Conservation (phyloP, 2,329 filamentous ascomycete genomes). For the Sporothrix dimorphospora region DNA sequence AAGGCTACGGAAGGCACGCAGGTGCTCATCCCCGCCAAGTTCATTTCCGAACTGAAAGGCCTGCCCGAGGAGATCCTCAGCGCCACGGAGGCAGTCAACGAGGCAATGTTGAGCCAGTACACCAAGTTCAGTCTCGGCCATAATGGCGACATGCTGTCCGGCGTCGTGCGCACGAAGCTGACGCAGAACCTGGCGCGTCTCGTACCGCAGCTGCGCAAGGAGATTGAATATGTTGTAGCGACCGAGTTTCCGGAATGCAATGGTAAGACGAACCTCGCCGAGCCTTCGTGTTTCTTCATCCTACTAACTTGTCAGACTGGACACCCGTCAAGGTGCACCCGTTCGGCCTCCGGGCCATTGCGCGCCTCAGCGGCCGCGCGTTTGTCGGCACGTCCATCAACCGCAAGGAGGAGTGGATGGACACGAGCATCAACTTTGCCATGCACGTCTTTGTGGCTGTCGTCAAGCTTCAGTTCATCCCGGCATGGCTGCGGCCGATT, state of each 20-base stretch:
- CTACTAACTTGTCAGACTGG: constrained; percentile 50
- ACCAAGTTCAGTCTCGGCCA: constrained; percentile 54
- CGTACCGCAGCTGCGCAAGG: constrained; percentile 50
- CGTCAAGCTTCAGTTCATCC: constrained; percentile 56
- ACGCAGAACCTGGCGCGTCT: constrained; percentile 53
- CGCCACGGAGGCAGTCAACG: constrained; percentile 52
- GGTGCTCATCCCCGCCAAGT: constrained; percentile 50
- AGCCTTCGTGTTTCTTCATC: neutral
- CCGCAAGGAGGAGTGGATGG: constrained; percentile 58
- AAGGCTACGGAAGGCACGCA: constrained; percentile 55
- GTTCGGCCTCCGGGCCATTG: constrained; percentile 55
- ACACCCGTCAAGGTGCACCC: constrained; percentile 57
- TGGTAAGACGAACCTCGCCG: constrained; percentile 36
- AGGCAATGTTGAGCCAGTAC: constrained; percentile 56
- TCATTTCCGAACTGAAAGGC: constrained; percentile 52
- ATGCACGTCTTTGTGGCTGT: constrained; percentile 53
- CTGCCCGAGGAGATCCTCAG: constrained; percentile 54
- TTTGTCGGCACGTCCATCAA: constrained; percentile 57
- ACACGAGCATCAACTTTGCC: constrained; percentile 55
- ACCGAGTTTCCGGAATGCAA: constrained; percentile 54
- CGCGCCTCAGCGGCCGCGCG: constrained; percentile 56
- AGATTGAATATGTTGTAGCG: constrained; percentile 51
- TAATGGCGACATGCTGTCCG: constrained; percentile 50
- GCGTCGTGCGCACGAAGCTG: constrained; percentile 51
- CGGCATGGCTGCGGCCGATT: constrained; percentile 52